Conservation (phyloP, 2,329 filamentous ascomycete genomes). For the Tolypocladium album region DNA sequence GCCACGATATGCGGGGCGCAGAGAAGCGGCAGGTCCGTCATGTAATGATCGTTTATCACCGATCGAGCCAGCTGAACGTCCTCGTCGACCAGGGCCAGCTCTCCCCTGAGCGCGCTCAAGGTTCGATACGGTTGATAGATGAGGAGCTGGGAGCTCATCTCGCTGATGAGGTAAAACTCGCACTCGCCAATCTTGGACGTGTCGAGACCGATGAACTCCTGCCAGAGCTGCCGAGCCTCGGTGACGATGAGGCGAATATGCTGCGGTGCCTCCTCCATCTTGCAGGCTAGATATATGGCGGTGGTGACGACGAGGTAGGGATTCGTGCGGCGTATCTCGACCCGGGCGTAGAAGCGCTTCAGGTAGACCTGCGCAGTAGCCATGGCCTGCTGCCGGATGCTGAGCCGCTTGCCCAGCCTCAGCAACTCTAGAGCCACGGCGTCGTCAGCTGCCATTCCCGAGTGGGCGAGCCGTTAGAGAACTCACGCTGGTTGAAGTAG, state of each 20-base stretch:
- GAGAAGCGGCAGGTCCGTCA: slow-evolving; percentile 81
- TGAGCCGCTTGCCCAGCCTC: slow-evolving; percentile 74
- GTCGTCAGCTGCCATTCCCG: background rate
- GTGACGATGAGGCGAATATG: slow-evolving; percentile 86
- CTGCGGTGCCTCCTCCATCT: slow-evolving; percentile 95
- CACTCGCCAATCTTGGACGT: slow-evolving; percentile 82
- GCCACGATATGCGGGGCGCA: slow-evolving; percentile 81
- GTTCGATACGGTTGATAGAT: slow-evolving; percentile 85
- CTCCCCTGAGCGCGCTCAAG: slow-evolving; percentile 57
- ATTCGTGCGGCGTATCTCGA: slow-evolving; percentile 87
- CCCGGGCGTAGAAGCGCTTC: slow-evolving; percentile 83
- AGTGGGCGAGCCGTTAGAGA: background rate
- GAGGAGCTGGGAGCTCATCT: slow-evolving; percentile 83
- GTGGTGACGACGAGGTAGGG: slow-evolving; percentile 90
- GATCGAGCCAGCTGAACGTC: slow-evolving; percentile 69
- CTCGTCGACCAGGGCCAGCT: slow-evolving; percentile 64
- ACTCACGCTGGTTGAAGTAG: slow-evolving; percentile 80
- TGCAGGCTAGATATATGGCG: slow-evolving; percentile 88
- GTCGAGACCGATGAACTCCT: slow-evolving; percentile 65
- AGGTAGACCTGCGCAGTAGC: slow-evolving; percentile 93
- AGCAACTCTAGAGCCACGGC: slow-evolving; percentile 50
- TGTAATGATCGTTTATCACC: slow-evolving; percentile 84
- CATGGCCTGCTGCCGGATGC: slow-evolving; percentile 79
- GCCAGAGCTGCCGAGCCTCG: slow-evolving; percentile 79
- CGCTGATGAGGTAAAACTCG: slow-evolving; percentile 86